Percentiles rank a stretch among this genome's conserved stretches.
These are phyloP conservation scores for Taphrina communis DNA, from an alignment of 1,139 yeast species.

Conservation along the genomic window DNA sequence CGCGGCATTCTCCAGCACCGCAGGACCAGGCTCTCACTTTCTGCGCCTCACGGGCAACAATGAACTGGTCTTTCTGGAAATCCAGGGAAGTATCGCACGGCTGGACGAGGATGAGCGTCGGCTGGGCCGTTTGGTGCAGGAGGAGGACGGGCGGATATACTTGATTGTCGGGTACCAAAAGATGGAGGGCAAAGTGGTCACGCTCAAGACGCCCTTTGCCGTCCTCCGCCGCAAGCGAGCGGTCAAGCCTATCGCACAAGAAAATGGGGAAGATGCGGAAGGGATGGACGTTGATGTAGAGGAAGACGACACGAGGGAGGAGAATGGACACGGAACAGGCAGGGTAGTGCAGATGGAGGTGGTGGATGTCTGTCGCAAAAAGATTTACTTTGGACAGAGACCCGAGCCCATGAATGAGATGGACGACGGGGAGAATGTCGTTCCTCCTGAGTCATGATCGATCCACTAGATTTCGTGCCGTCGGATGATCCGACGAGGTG, in stretches of 20 bases:
- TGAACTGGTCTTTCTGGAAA: conserved; percentile 39
- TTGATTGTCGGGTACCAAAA: conserved; percentile 42
- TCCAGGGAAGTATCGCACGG: conserved; percentile 41
- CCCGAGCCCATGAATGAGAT: conserved; percentile 41
- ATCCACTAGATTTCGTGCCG: too few relatives aligned
- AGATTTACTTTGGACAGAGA: conserved; percentile 36
- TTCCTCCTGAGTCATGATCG: too few relatives aligned
- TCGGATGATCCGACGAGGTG: too few relatives aligned
- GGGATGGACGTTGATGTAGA: neutral
- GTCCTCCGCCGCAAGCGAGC: conserved; percentile 17
- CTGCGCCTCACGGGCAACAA: conserved; percentile 27
- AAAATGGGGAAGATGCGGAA: neutral
- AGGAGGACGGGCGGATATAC: conserved; percentile 36
- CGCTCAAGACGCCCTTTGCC: conserved; percentile 41
- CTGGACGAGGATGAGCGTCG: conserved; percentile 21
- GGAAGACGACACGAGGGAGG: neutral
- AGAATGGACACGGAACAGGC: neutral
- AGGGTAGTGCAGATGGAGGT: conserved; percentile 29
- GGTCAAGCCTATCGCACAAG: neutral
- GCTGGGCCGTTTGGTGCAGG: conserved; percentile 28
- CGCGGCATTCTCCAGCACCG: neutral
- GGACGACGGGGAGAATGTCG: neutral
- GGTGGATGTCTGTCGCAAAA: conserved; percentile 42
- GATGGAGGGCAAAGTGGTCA: conserved; percentile 41
- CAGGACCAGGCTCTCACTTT: conserved; percentile 3